Conservation (phyloP, 208 protist genomes). For the Strigomonas culicis region DNA sequence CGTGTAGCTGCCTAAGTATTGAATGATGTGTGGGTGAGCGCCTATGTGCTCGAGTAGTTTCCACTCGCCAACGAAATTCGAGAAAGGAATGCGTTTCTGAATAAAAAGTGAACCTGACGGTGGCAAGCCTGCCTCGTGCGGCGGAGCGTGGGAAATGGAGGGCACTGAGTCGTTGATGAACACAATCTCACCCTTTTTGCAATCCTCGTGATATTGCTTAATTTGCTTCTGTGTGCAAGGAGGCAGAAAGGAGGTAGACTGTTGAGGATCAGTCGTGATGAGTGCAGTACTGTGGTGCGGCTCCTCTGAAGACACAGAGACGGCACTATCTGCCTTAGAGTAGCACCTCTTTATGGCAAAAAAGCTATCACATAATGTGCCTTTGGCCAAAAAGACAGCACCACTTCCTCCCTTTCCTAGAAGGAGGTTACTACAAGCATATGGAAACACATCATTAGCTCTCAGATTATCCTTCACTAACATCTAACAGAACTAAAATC, state of each 20-base stretch:
- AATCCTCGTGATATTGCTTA: too few species aligned
- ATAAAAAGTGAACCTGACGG: too few species aligned
- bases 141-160: too few species aligned
- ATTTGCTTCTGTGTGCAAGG: too few species aligned
- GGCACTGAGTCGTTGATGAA: too few species aligned
- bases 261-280: background rate
- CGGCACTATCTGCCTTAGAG: too few species aligned
- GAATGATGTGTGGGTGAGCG: slow-evolving; percentile 60
- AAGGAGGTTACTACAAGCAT: slow-evolving; percentile 56
- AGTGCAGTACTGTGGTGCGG: background rate
- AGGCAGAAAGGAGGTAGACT: slow-evolving; percentile 10
- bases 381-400: slow-evolving; percentile 57
- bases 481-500: background rate
- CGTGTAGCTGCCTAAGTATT: slow-evolving; percentile 43
- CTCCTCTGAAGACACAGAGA: background rate
- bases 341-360: slow-evolving; percentile 73
- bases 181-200: too few species aligned
- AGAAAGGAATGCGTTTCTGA: background rate
- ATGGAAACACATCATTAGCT: slow-evolving; percentile 35
- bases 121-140: too few species aligned
- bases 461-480: background rate
- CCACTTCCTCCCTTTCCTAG: slow-evolving; percentile 69
- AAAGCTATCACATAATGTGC: slow-evolving; percentile 25
- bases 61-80: slow-evolving; percentile 25
- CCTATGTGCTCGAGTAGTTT: slow-evolving; percentile 42